Conservation (phyloP, 164 flowering plant genomes). For the Magnolia sinica region DNA sequence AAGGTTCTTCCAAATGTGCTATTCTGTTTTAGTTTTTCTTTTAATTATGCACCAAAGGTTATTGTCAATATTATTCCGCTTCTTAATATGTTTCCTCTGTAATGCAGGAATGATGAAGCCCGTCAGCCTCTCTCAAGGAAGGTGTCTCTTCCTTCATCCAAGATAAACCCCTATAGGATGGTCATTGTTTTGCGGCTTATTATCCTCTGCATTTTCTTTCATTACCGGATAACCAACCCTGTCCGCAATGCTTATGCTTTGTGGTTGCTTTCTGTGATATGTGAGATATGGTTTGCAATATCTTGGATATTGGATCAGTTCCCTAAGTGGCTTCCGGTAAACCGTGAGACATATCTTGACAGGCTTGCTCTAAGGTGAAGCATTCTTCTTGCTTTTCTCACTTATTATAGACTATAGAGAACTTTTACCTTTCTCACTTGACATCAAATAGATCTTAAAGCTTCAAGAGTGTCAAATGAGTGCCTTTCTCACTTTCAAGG, state of each 20-base stretch:
- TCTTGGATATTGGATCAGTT: constrained; percentile 60
- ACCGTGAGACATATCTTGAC: constrained; percentile 57
- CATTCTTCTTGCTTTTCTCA: neutral
- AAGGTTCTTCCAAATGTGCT: neutral
- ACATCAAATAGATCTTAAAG: neutral
- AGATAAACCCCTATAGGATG: constrained; percentile 47
- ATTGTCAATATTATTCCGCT: neutral
- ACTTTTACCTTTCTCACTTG: neutral
- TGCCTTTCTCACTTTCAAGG: neutral
- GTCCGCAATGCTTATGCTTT: constrained; percentile 47
- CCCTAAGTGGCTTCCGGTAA: constrained; percentile 53
- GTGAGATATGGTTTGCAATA: constrained; percentile 58
- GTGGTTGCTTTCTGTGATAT: constrained; percentile 55
- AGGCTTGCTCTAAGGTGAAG: constrained; percentile 43
- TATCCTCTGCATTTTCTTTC: constrained; percentile 45
- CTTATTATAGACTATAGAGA: neutral
- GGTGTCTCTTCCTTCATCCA: constrained; percentile 44
- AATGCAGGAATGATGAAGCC: constrained; percentile 52
- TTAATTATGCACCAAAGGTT: neutral
- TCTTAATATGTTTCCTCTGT: neutral
- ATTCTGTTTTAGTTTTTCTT: neutral
- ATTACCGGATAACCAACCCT: constrained; percentile 53
- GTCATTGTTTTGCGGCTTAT: constrained; percentile 46
- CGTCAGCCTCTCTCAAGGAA: constrained; percentile 56
- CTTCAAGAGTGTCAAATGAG: neutral